phyloP scores from a whole-genome alignment of 305 asterid genomes.

The Solanum hybrid region DNA sequence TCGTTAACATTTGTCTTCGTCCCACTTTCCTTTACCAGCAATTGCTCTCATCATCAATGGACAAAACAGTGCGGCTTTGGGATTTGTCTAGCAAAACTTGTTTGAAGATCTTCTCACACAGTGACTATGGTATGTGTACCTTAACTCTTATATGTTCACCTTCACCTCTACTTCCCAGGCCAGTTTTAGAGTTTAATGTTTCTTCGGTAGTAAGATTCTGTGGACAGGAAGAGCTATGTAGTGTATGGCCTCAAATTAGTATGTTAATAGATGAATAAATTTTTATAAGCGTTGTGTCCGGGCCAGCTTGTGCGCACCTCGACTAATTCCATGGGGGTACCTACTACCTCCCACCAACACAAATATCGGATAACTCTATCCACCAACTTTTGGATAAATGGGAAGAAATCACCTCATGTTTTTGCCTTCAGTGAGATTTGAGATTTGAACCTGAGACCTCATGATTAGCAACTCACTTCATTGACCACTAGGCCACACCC shows the following conservation, averaged over 20 bases:
- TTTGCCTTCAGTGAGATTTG: not conserved
- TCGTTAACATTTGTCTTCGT: slow-evolving; percentile 15
- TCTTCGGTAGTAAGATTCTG: not conserved
- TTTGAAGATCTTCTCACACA: slow-evolving; percentile 71
- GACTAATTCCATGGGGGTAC: not conserved
- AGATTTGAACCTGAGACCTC: not conserved
- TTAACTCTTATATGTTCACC: not conserved
- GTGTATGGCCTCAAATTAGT: not conserved
- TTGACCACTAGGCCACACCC: not conserved
- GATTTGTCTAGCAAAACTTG: slow-evolving; percentile 61
- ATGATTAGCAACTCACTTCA: not conserved
- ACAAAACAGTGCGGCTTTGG: slow-evolving; percentile 82
- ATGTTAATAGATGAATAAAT: not conserved
- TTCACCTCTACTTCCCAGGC: not conserved
- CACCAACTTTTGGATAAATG: not conserved
- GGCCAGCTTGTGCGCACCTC: not conserved
- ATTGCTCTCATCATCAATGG: slow-evolving; percentile 81
- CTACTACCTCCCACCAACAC: not conserved
- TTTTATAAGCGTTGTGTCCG: not conserved
- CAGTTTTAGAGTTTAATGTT: not conserved
- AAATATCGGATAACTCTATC: not conserved
- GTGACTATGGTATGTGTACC: slow-evolving; percentile 61
- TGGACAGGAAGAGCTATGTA: not conserved
- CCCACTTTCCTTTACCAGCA: slow-evolving; percentile 29
- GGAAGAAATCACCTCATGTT: not conserved